Evolutionary conservation across 1,139 yeast species (phyloP).

Genomic region (Saccharomyces hybrid): DNA sequence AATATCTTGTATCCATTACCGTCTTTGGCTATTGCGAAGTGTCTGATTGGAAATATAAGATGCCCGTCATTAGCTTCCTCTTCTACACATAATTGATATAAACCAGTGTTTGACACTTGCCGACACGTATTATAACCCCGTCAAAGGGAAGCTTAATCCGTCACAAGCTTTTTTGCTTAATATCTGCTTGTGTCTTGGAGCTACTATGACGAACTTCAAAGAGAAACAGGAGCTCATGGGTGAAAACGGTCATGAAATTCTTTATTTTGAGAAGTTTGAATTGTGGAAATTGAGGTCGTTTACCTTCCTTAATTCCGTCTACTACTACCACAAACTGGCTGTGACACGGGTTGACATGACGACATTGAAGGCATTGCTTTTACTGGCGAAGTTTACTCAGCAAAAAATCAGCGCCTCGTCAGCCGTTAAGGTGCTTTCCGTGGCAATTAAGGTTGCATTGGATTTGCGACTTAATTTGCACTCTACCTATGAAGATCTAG

Average conservation of each 20-base stretch:
- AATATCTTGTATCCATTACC: not conserved
- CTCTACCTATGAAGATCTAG: slow-evolving; percentile 12
- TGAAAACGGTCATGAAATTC: slow-evolving; percentile 9
- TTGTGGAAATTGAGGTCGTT: not conserved
- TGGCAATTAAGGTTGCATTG: slow-evolving; percentile 24
- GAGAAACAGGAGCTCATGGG: not conserved
- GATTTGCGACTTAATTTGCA: slow-evolving; percentile 19
- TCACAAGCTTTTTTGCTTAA: slow-evolving; percentile 24
- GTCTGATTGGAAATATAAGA: slow-evolving; percentile 18
- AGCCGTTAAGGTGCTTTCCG: slow-evolving; percentile 18
- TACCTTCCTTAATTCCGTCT: slow-evolving; percentile 21
- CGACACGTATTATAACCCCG: slow-evolving; percentile 15
- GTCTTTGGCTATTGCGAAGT: slow-evolving; percentile 8
- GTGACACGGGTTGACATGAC: slow-evolving; percentile 20
- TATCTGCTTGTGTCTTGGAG: slow-evolving; percentile 21
- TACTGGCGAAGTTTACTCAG: slow-evolving; percentile 20
- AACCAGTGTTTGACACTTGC: slow-evolving; percentile 15
- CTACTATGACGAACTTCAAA: slow-evolving; percentile 11
- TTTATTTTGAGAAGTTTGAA: slow-evolving; percentile 5
- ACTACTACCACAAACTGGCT: slow-evolving; percentile 23
- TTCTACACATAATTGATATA: slow-evolving; percentile 15
- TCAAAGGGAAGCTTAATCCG: slow-evolving; percentile 13
- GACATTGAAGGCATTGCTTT: slow-evolving; percentile 21
- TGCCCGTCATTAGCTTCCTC: slow-evolving; percentile 13
- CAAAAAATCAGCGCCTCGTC: slow-evolving; percentile 18